A percentile compares a stretch with the other conserved stretches of the same genome.
phyloP scores from a whole-genome alignment of 345 rosid species.

The Moricandia arvensis region DNA sequence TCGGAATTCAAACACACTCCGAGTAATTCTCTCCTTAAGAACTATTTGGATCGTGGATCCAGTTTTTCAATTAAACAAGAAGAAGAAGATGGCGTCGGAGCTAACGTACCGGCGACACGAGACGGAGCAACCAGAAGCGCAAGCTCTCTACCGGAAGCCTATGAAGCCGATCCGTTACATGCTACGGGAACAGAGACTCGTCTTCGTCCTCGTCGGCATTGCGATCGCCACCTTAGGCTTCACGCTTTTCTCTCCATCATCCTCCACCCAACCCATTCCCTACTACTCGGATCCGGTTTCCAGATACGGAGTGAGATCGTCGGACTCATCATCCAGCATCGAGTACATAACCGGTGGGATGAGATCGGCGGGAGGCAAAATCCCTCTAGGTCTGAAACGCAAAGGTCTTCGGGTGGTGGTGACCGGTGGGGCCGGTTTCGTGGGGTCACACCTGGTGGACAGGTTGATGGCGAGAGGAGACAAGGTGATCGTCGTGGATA shows the following conservation, averaged over 20 bases:
- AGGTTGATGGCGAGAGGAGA: conserved; percentile 88
- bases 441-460: conserved; percentile 96
- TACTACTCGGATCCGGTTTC: conserved; percentile 37
- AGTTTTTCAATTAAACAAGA: not conserved
- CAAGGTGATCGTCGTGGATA: conserved; percentile 95
- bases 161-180: conserved; percentile 72
- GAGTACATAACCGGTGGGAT: conserved; percentile 35
- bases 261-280: conserved; percentile 8
- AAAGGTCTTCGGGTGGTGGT: conserved; percentile 84
- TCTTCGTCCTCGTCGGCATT: conserved; percentile 83
- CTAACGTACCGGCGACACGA: conserved; percentile 82
- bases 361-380: conserved; percentile 57
- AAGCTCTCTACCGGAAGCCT: conserved; percentile 72
- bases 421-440: conserved; percentile 99
- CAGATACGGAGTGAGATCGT: conserved; percentile 22
- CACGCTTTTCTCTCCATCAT: conserved; percentile 48
- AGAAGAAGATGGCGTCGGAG: conserved; percentile 81
- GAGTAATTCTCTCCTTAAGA: too few species aligned
- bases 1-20: too few species aligned
- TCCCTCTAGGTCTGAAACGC: conserved; percentile 80
- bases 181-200: conserved; percentile 86
- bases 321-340: conserved; percentile 22
- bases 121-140: conserved; percentile 46
- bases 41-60: too few species aligned
- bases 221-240: conserved; percentile 74